phyloP scores from a whole-genome alignment of 306 rosid species.

The Luffa aegyptiaca region DNA sequence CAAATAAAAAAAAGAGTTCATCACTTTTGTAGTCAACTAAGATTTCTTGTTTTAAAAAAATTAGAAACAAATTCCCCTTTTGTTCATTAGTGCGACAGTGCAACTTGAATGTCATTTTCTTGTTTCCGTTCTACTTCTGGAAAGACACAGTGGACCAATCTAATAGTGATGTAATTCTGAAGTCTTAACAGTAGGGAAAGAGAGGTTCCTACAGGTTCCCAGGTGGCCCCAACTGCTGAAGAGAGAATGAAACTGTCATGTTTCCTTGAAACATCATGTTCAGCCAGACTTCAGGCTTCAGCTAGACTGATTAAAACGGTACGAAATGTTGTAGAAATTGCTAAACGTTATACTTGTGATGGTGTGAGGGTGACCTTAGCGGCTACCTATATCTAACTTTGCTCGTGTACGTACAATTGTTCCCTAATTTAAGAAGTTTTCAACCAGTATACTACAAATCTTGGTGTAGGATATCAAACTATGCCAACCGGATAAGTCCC shows the following conservation, averaged over 20 bases:
- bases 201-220: neutral
- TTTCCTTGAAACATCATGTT: constrained; percentile 5
- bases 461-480: neutral
- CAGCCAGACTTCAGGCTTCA: constrained; percentile 1
- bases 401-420: neutral
- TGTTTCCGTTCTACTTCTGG: neutral
- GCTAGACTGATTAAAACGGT: neutral
- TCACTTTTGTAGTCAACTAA: neutral
- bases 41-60: neutral
- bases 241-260: neutral
- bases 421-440: constrained; percentile 1
- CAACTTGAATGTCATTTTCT: constrained; percentile 1
- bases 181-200: neutral
- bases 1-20: neutral
- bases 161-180: neutral
- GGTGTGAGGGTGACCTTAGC: neutral
- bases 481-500: neutral
- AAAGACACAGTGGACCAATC: constrained; percentile 2
- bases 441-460: neutral
- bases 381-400: neutral
- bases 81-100: neutral
- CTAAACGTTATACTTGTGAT: neutral
- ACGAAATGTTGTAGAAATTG: neutral
- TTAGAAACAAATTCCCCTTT: constrained; percentile 2
- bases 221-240: constrained; percentile 6